Percentiles rank a stretch among this genome's conserved stretches.
Evolutionary conservation across 768 basidiomycete species (phyloP).

Genomic region (Coprinellus aureogranulatus): DNA sequence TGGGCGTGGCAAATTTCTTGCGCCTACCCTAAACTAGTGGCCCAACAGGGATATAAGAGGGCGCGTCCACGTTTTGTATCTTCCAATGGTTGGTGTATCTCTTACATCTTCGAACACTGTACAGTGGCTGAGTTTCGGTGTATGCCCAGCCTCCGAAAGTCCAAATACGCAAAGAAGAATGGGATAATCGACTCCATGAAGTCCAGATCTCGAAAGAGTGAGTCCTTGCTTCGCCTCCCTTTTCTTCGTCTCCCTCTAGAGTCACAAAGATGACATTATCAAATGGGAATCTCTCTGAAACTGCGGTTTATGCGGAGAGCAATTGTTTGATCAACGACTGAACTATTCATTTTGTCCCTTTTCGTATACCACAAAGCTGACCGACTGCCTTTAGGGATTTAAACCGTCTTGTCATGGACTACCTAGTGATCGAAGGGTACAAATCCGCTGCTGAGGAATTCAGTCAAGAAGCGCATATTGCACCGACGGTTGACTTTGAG

Average conservation of each 20-base stretch:
- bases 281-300: slow-evolving; percentile 99
- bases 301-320: slow-evolving; percentile 53
- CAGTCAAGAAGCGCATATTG: slow-evolving; percentile 79
- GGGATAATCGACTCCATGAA: slow-evolving; percentile 80
- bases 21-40: slow-evolving; percentile 34
- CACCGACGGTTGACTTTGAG: slow-evolving; percentile 79
- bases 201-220: slow-evolving; percentile 87
- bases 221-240: slow-evolving; percentile 39
- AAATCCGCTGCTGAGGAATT: slow-evolving; percentile 95
- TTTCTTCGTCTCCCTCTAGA: slow-evolving; percentile 6
- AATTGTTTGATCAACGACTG: slow-evolving; percentile 87
- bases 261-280: slow-evolving; percentile 59
- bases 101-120: slow-evolving; percentile 7
- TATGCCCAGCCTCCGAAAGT: slow-evolving; percentile 47
- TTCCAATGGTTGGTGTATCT: slow-evolving; percentile 33
- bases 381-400: slow-evolving; percentile 64
- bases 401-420: slow-evolving; percentile 94
- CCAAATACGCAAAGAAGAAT: slow-evolving; percentile 74
- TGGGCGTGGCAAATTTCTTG: background rate
- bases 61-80: slow-evolving; percentile 14
- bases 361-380: no score
- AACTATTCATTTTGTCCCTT: slow-evolving; percentile 34
- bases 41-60: slow-evolving; percentile 27
- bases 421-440: slow-evolving; percentile 96
- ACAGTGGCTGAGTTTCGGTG: background rate